Percentiles rank a stretch among this genome's conserved stretches.
phyloP scores from a whole-genome alignment of 805 yeast genomes.

The Wickerhamomyces strasburgensis region DNA sequence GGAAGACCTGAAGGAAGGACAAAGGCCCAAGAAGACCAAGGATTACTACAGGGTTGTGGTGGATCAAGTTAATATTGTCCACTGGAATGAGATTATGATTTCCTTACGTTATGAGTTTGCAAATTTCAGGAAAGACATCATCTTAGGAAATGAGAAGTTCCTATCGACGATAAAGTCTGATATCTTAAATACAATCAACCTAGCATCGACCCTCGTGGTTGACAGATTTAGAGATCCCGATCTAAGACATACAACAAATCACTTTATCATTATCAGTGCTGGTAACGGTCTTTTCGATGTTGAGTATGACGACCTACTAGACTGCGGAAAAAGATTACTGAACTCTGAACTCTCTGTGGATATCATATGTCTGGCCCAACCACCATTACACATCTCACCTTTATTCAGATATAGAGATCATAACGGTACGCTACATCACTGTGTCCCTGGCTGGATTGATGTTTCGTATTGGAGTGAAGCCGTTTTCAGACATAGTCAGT shows the following conservation, averaged over 20 bases:
- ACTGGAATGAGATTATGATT: constrained; percentile 92
- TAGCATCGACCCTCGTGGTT: constrained; percentile 72
- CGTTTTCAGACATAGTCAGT: constrained; percentile 42
- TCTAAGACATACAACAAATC: constrained; percentile 85
- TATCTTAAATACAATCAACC: constrained; percentile 76
- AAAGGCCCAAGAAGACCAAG: constrained; percentile 56
- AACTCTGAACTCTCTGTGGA: constrained; percentile 85
- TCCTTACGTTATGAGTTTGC: constrained; percentile 80
- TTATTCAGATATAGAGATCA: constrained; percentile 65
- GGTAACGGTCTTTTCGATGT: constrained; percentile 94
- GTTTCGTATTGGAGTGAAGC: constrained; percentile 79
- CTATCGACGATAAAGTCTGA: constrained; percentile 90
- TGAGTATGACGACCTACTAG: constrained; percentile 67
- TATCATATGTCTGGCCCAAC: constrained; percentile 79
- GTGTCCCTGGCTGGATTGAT: constrained; percentile 95
- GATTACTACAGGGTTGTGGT: constrained; percentile 93
- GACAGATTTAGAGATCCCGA: constrained; percentile 83
- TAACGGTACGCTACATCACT: constrained; percentile 50
- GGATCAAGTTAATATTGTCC: constrained; percentile 82
- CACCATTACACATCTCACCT: constrained; percentile 91
- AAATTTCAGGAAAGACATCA: constrained; percentile 69
- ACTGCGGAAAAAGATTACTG: constrained; percentile 70
- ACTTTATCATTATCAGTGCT: constrained; percentile 81
- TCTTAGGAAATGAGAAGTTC: constrained; percentile 42
- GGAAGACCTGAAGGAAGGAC: constrained; percentile 61